phyloP scores from a whole-genome alignment of 73 alveolate genomes.

The Uronychia binucleata region DNA sequence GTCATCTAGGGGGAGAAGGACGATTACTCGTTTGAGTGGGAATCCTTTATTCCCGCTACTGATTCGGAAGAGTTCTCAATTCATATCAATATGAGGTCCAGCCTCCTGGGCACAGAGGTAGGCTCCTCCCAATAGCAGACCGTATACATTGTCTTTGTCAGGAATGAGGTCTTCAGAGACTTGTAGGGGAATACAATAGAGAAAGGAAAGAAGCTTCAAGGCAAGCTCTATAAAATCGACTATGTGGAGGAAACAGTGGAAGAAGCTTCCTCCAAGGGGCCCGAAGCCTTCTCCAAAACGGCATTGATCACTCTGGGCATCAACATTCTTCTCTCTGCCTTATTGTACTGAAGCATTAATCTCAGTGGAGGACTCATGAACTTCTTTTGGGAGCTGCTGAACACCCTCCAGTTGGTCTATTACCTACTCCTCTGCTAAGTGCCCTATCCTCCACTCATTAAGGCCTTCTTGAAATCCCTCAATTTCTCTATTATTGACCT shows the following conservation, averaged over 20 bases:
- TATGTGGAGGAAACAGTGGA: neutral
- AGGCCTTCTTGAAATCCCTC: neutral
- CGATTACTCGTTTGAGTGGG: neutral
- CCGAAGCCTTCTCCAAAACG: neutral
- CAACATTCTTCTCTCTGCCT: neutral
- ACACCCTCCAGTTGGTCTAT: neutral
- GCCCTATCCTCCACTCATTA: neutral
- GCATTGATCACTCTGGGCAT: neutral
- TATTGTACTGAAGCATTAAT: neutral
- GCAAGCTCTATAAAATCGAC: neutral
- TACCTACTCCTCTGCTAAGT: neutral
- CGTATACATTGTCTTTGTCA: too few relatives aligned
- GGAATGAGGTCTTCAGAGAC: too few relatives aligned
- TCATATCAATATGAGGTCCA: neutral
- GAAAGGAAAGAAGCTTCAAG: neutral
- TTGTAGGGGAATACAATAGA: neutral
- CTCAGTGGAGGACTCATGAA: neutral
- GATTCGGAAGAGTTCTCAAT: neutral
- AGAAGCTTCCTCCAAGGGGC: neutral
- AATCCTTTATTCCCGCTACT: neutral
- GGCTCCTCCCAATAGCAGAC: neutral
- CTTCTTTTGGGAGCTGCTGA: constrained; percentile 3
- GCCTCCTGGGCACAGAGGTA: neutral
- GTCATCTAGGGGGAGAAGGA: neutral
- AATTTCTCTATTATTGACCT: neutral